Conservation (phyloP, 805 yeast species). For the Metschnikowia baotianmanensis region DNA sequence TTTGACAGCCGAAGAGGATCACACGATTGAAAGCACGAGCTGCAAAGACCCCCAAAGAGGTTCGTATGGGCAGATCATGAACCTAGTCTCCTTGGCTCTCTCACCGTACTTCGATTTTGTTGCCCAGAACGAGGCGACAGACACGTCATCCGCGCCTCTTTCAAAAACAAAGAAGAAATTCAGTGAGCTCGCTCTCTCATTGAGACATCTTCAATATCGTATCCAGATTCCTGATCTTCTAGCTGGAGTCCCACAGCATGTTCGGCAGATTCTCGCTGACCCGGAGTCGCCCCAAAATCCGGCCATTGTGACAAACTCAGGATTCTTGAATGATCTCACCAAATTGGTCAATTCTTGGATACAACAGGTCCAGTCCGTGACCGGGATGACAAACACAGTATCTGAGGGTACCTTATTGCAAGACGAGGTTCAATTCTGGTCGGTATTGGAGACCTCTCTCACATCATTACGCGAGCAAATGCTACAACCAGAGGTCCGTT, state of each 20-base stretch:
- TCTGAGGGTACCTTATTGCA: conserved; percentile 48
- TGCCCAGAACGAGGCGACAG: conserved; percentile 7
- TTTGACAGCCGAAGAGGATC: background rate
- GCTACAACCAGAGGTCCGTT: conserved; percentile 47
- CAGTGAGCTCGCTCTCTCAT: conserved; percentile 62
- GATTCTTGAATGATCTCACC: conserved; percentile 68
- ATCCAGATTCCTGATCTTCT: conserved; percentile 66
- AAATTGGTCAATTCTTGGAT: conserved; percentile 73
- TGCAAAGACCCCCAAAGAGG: conserved; percentile 1
- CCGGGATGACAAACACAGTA: conserved; percentile 52
- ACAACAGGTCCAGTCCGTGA: conserved; percentile 54
- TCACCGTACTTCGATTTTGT: conserved; percentile 66
- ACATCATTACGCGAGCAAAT: conserved; percentile 56
- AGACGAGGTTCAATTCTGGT: conserved; percentile 81
- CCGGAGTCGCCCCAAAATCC: conserved; percentile 33
- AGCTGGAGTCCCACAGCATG: conserved; percentile 48
- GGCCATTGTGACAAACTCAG: conserved; percentile 38
- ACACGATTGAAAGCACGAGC: background rate
- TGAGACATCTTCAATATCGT: conserved; percentile 65
- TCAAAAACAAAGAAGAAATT: conserved; percentile 50
- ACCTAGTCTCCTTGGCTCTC: conserved; percentile 61
- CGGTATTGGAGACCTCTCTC: conserved; percentile 62
- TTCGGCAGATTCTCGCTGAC: conserved; percentile 23
- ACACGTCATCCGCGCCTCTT: conserved; percentile 9
- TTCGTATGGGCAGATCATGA: conserved; percentile 35